Evolutionary conservation across 257 asterid genomes (phyloP).

Genomic region (Nicotiana noctiflora): DNA sequence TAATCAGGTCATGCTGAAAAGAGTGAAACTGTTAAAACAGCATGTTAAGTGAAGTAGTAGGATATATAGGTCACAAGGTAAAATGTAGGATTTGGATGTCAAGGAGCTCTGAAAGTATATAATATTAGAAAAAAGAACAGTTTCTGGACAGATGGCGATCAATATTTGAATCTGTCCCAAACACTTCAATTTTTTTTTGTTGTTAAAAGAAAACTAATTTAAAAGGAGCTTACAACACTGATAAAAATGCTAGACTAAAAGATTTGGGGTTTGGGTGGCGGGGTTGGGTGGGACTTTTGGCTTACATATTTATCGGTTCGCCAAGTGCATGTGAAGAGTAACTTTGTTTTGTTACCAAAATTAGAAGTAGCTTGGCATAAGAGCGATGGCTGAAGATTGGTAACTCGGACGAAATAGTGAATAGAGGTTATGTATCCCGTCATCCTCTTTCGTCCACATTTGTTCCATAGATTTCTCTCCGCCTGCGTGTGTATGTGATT

Average conservation of each 20-base stretch:
- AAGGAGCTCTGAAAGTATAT: background rate
- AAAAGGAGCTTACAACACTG: background rate
- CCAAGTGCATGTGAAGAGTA: background rate
- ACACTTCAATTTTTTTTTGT: background rate
- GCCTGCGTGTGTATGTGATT: background rate
- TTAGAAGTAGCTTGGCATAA: background rate
- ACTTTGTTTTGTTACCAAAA: background rate
- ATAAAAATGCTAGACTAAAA: background rate
- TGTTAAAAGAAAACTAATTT: background rate
- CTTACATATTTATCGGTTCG: background rate
- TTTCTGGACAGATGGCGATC: background rate
- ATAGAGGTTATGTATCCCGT: background rate
- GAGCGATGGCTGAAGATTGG: background rate
- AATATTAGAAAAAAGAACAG: background rate
- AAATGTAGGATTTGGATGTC: background rate
- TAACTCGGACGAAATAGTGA: background rate
- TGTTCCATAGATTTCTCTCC: background rate
- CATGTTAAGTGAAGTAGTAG: background rate
- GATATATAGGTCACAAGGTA: background rate
- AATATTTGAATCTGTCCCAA: background rate
- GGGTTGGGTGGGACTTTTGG: background rate
- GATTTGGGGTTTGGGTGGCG: background rate
- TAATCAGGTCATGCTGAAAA: background rate
- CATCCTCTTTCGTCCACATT: background rate
- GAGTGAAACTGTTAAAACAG: background rate